Evolutionary conservation across 208 protist species (phyloP).

Genomic region (Leishmania martiniquensis): DNA sequence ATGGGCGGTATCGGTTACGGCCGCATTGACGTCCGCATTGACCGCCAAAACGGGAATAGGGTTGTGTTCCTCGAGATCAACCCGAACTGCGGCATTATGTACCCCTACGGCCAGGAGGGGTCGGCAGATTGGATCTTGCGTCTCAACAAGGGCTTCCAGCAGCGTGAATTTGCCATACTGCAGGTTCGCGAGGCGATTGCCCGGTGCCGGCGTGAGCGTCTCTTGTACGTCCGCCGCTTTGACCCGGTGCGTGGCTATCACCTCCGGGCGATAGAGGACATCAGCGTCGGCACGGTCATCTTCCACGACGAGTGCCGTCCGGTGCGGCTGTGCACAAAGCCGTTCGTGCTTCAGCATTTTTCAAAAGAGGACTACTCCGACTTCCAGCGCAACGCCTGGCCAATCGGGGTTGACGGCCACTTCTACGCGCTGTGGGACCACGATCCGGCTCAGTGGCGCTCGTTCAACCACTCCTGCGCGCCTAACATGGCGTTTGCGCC

Average conservation of each 20-base stretch:
- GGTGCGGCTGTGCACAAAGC: conserved; percentile 81
- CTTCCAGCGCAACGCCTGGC: conserved; percentile 81
- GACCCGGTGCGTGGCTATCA: conserved; percentile 68
- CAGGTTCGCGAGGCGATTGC: conserved; percentile 76
- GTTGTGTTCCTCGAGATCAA: conserved; percentile 93
- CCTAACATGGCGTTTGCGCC: conserved; percentile 81
- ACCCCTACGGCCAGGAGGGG: conserved; percentile 83
- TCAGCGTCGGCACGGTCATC: conserved; percentile 54
- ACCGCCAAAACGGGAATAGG: conserved; percentile 44
- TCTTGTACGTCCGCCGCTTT: conserved; percentile 59
- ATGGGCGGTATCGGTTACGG: conserved; percentile 92
- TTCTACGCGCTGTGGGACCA: conserved; percentile 88
- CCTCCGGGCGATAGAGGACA: conserved; percentile 60
- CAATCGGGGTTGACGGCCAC: conserved; percentile 64
- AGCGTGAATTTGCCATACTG: conserved; percentile 82
- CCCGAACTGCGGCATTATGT: conserved; percentile 93
- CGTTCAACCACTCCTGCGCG: conserved; percentile 85
- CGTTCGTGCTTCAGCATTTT: conserved; percentile 55
- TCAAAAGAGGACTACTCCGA: conserved; percentile 50
- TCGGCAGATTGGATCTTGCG: conserved; percentile 90
- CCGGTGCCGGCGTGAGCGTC: conserved; percentile 37
- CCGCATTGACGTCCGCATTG: conserved; percentile 86
- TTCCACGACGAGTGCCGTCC: conserved; percentile 70
- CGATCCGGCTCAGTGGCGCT: conserved; percentile 65
- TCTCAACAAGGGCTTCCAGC: conserved; percentile 62